These are phyloP conservation scores for Penicillium bovifimosum DNA, from an alignment of 495 filamentous ascomycete genomes.

Conservation along the genomic window DNA sequence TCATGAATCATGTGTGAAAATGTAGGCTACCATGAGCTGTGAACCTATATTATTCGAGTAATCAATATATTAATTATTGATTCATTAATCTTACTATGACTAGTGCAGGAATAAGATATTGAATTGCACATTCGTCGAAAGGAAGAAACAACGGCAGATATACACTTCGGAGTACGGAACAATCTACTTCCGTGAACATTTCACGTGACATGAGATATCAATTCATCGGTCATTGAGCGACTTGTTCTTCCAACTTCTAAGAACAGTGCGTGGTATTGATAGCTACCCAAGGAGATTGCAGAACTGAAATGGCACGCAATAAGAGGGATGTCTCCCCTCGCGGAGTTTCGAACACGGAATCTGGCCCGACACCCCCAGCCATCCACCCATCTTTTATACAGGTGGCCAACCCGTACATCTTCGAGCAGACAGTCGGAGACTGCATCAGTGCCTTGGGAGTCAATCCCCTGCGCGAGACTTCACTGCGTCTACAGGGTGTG, in stretches of 20 bases:
- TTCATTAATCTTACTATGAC: too few species aligned
- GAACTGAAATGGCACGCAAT: conserved; percentile 19
- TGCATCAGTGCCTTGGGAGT: conserved; percentile 51
- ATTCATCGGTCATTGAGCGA: not conserved
- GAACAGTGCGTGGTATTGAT: not conserved
- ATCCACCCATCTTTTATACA: conserved; percentile 70
- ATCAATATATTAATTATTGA: too few species aligned
- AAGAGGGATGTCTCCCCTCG: conserved; percentile 16
- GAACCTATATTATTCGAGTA: too few species aligned
- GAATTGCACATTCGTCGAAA: not conserved
- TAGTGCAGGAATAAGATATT: too few species aligned
- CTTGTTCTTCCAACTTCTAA: not conserved
- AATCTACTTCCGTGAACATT: not conserved
- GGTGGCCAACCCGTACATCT: conserved; percentile 62
- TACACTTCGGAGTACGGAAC: not conserved
- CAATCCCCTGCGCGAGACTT: conserved; percentile 60
- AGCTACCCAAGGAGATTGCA: not conserved
- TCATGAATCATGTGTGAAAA: too few species aligned
- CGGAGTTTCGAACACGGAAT: conserved; percentile 9
- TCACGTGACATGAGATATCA: not conserved
- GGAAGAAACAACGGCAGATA: not conserved
- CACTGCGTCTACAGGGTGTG: conserved; percentile 66
- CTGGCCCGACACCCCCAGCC: conserved; percentile 29
- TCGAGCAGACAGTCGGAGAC: conserved; percentile 55
- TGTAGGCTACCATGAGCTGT: not conserved